Base-by-base conservation (phyloP, 306 rosid genomes). In the Hylodesmum podocarpum region DNA sequence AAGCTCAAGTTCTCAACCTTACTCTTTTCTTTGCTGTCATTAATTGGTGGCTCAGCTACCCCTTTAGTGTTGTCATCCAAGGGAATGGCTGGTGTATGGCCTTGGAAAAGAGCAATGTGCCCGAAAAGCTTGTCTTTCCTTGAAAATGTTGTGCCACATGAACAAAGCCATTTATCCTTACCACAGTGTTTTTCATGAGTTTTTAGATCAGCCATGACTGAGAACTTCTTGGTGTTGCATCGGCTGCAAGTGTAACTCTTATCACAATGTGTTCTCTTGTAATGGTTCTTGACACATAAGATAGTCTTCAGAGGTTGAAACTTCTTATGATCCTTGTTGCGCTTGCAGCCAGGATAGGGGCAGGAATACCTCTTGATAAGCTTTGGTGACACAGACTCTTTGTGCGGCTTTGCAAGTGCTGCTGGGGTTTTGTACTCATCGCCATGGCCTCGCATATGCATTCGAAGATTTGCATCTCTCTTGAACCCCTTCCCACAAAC, bases 381-480 rank as follows among this genome's bases (percentile, higher is more conserved):
- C 62, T 79, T 69, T 0, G 89, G 84, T 44, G 91, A 78, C 21
- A 78, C 82, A 3, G 85, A 54, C 54, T 90, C 97, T 75, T 84
- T 88, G 76, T 81, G 65, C 5, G 97, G 97, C 49, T 90, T 92
- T 0, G 97, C 96, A 24, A 92, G 97, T 3, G 97, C 97, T 2
- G 91, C 97, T 0, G 97, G 29, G 21, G 97, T 92, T 79, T 92
- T 92, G 73, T 92, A 92, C 85, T 92, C 91, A 3, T 92, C 96
- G 1, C 97, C 97, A 11, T 92, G 97, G 37, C 97, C 97, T 36
- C 97, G 84, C 97, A 92, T 92, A 84, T 92, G 97, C 97, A 92
- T 92, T 49, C 97, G 82, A 69, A 92, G 80, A 84, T 92, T 92
- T 22, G 97, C 97, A 63, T 92, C 97, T 76, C 97, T 78, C 84